Conservation (phyloP, 2,329 filamentous ascomycete species). For the Fusarium sp. region DNA sequence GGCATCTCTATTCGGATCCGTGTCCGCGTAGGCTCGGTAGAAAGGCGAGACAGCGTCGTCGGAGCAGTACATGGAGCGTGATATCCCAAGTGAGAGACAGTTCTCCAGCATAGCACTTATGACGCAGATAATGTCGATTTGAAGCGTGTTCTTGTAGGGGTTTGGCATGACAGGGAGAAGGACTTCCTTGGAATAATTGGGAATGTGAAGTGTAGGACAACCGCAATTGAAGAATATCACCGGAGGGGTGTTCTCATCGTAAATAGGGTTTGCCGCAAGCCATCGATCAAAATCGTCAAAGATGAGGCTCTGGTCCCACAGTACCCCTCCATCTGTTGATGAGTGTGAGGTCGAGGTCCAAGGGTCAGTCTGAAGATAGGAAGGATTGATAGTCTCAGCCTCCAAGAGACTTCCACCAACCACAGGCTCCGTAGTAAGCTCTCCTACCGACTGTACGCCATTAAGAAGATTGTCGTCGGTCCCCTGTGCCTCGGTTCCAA, state of each 20-base stretch:
- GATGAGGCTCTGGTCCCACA: conserved; percentile 11
- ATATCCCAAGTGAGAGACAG: conserved; percentile 48
- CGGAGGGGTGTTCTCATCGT: conserved; percentile 10
- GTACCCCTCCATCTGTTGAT: conserved; percentile 9
- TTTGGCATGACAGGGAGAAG: conserved; percentile 47
- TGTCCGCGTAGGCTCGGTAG: conserved; percentile 36
- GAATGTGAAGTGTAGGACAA: conserved; percentile 46
- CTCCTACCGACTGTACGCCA: background rate
- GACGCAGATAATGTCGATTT: conserved; percentile 49
- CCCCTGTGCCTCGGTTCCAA: background rate
- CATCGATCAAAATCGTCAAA: conserved; percentile 37
- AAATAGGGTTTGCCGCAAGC: conserved; percentile 20
- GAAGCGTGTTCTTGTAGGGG: conserved; percentile 46
- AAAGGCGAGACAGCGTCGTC: conserved; percentile 48
- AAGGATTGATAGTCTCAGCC: conserved; percentile 39
- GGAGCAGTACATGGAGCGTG: conserved; percentile 45
- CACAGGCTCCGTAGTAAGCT: background rate
- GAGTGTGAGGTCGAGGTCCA: conserved; percentile 13
- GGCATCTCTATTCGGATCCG: conserved; percentile 24
- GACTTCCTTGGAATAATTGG: conserved; percentile 33
- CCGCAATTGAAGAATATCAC: conserved; percentile 47
- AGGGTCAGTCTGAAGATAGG: conserved; percentile 23
- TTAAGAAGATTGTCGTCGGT: background rate
- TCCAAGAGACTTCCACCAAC: background rate
- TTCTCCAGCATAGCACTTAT: conserved; percentile 46